Conservation (phyloP, 495 filamentous ascomycete genomes). For the Penicillium lividum region DNA sequence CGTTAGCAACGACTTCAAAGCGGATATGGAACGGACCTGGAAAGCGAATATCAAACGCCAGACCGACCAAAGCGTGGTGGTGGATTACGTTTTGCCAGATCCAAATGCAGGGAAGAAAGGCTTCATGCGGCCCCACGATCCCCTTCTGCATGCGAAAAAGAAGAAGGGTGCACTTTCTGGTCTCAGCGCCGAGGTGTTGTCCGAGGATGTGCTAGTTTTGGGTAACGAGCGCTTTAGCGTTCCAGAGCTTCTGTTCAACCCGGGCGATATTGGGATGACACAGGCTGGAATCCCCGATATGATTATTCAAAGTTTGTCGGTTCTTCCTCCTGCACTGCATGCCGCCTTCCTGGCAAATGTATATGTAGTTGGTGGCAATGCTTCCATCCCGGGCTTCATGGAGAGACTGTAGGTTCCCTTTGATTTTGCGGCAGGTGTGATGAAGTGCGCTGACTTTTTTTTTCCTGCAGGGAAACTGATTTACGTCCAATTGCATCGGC, state of each 20-base stretch:
- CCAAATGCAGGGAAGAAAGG: conserved; percentile 77
- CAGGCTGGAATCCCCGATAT: conserved; percentile 80
- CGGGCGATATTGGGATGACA: conserved; percentile 81
- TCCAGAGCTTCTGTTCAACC: conserved; percentile 86
- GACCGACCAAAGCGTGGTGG: conserved; percentile 68
- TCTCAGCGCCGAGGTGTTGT: conserved; percentile 53
- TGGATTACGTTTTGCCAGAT: conserved; percentile 93
- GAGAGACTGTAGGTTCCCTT: conserved; percentile 62
- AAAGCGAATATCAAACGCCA: conserved; percentile 66
- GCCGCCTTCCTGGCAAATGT: conserved; percentile 83
- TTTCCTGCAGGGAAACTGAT: conserved; percentile 58
- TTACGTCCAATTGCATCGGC: conserved; percentile 71
- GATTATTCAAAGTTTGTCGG: conserved; percentile 77
- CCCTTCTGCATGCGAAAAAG: conserved; percentile 57
- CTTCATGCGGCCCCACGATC: conserved; percentile 74
- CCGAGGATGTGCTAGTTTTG: conserved; percentile 82
- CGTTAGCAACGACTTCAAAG: conserved; percentile 73
- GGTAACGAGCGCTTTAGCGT: conserved; percentile 91
- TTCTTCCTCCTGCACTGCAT: conserved; percentile 73
- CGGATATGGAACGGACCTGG: conserved; percentile 80
- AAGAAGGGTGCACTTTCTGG: conserved; percentile 55
- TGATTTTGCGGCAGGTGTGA: neutral
- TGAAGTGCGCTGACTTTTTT: neutral
- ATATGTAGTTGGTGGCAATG: conserved; percentile 84
- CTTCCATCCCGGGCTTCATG: conserved; percentile 76